Base-by-base conservation (phyloP, 1,139 yeast genomes). In the Magnusiomyces ingens region DNA sequence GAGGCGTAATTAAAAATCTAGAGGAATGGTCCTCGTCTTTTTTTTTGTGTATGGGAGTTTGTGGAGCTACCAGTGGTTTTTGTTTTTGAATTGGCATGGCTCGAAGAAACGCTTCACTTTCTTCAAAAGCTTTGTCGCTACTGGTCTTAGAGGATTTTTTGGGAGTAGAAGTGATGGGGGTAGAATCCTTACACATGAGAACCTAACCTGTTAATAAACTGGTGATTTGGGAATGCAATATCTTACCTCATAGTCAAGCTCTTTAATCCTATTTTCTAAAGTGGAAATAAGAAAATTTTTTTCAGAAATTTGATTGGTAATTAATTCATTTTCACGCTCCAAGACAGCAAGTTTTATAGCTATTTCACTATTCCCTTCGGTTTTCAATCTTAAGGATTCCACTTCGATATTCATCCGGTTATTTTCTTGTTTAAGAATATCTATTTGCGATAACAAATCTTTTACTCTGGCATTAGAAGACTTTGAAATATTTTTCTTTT, bases 231-330 rank as follows among this genome's bases (percentile, higher is more conserved):
- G 35, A 8, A 15, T 15, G 3, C 10, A 47, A 2, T 36, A 12
- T 11, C 53, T 46, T 43, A 54, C 56, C 47, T 54, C 55, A 46
- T 52, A 52, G 40, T 52, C 55, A 41, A 47, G 52, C 35, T 54
- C 55, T n/a, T 51, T 41, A 19, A 54, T 44, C 21, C 42, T 43
- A 17, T 52, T 51, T 22, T 54, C 52, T 17, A 54, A 17, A 3
- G 26, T 21, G 3, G 41, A 32, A 1, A 54, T 38, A 41, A 19
- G n/a, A 18, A 35, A 18, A 32, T 42, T 42, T 26, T 19, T 5
- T 8, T 22, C 46, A n/a, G 10, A 13, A n/a, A 11, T 38, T 2
- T 40, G 17, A 26, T 10, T 49, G 4, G 3, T 41, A 41, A 10
- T 4, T 6, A 26, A 19, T 10, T 19, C 50, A 12, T 13, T 17